These are phyloP conservation scores for Salix arbutifolia DNA, from an alignment of 345 rosid genomes.

Conservation along the genomic window DNA sequence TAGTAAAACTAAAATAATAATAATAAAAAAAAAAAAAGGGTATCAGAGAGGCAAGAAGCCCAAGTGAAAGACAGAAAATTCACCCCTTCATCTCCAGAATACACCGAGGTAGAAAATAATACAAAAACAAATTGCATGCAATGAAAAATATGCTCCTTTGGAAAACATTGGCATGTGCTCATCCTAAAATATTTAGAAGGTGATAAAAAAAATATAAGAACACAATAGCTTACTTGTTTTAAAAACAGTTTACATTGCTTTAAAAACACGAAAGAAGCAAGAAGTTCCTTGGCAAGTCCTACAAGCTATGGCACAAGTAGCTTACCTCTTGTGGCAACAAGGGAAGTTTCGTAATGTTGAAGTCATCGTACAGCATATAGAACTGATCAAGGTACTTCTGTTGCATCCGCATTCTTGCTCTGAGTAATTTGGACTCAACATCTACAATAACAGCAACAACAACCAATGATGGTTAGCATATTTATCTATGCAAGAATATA, in stretches of 20 bases:
- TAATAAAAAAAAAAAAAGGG: not conserved
- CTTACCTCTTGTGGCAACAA: constrained; percentile 93
- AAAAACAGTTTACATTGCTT: not conserved
- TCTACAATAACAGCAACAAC: constrained; percentile 33
- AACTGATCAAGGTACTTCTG: constrained; percentile 97
- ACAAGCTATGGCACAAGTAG: not conserved
- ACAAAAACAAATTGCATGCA: not conserved
- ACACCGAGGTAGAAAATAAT: not conserved
- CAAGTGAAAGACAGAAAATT: not conserved
- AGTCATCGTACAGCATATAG: constrained; percentile 96
- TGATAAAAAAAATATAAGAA: not conserved
- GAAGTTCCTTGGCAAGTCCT: not conserved
- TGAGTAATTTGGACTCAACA: constrained; percentile 86
- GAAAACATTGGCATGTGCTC: not conserved
- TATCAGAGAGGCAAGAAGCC: not conserved
- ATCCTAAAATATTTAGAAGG: not conserved
- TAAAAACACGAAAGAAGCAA: not conserved
- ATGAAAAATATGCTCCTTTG: not conserved
- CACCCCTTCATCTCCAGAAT: not conserved
- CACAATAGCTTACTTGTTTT: not conserved
- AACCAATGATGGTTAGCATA: not conserved
- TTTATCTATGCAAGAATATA: constrained; percentile 5
- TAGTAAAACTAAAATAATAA: not conserved
- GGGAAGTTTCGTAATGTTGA: constrained; percentile 91
- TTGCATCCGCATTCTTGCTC: constrained; percentile 95